Evolutionary conservation across 2,329 filamentous ascomycete genomes (phyloP).

Genomic region (Diaporthe sp.): DNA sequence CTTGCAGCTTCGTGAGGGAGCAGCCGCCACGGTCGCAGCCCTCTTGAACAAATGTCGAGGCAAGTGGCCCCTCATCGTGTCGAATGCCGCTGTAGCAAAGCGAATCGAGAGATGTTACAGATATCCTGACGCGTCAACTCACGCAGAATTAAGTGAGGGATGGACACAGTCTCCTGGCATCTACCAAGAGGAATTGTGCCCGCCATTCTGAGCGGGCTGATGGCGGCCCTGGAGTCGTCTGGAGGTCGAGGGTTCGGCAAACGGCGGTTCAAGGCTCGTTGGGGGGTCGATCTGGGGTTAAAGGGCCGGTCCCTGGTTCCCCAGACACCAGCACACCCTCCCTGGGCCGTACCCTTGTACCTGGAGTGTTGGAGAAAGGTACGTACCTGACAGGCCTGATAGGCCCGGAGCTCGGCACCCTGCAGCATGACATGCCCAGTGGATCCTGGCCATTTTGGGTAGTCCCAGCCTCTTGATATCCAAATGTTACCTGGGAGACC

Average conservation of each 20-base stretch:
- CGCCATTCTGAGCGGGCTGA: constrained; percentile 9
- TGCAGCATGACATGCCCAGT: constrained; percentile 22
- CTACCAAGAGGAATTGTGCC: constrained; percentile 14
- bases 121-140: not conserved
- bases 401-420: constrained; percentile 31
- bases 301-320: not conserved
- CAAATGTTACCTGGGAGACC: constrained; percentile 37
- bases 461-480: constrained; percentile 35
- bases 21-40: constrained; percentile 28
- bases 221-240: constrained; percentile 20
- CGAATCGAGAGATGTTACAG: not conserved
- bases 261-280: constrained; percentile 33
- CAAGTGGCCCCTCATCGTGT: constrained; percentile 27
- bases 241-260: constrained; percentile 12
- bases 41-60: constrained; percentile 38
- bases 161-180: constrained; percentile 15
- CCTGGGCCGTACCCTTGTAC: not conserved
- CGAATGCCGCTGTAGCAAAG: not conserved
- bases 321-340: not conserved
- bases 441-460: not conserved
- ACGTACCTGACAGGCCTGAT: constrained; percentile 7
- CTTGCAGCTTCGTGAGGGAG: constrained; percentile 32
- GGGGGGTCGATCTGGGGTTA: constrained; percentile 18
- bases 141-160: not conserved
- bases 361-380: not conserved